phyloP scores from a whole-genome alignment of 179 eudicot species.

The Beta macrorhiza region DNA sequence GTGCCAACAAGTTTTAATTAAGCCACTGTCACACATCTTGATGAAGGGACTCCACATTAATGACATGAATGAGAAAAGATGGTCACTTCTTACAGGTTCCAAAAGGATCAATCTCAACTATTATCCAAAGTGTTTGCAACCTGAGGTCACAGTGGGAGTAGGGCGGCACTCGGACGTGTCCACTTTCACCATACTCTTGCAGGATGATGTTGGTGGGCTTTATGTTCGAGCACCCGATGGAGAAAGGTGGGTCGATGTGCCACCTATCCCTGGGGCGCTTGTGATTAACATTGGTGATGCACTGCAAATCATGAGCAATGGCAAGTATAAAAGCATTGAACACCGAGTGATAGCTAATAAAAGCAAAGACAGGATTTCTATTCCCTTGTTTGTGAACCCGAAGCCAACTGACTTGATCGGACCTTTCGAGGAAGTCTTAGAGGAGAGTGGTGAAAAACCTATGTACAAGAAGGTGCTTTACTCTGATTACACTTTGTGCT shows the following conservation, averaged over 20 bases:
- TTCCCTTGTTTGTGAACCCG: constrained; percentile 53
- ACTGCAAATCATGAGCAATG: constrained; percentile 54
- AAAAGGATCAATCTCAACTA: constrained; percentile 41
- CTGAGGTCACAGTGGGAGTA: constrained; percentile 51
- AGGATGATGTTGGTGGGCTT: constrained; percentile 49
- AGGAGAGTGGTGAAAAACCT: constrained; percentile 36
- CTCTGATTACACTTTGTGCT: constrained; percentile 32
- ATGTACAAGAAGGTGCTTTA: constrained; percentile 29
- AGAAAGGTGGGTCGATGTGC: constrained; percentile 46
- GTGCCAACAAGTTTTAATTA: constrained; percentile 35
- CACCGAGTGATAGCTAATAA: constrained; percentile 47
- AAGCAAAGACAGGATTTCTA: constrained; percentile 40
- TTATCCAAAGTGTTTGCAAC: constrained; percentile 48
- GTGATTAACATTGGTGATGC: constrained; percentile 52
- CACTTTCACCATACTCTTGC: constrained; percentile 50
- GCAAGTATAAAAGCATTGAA: constrained; percentile 53
- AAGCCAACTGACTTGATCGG: constrained; percentile 37
- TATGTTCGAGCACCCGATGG: constrained; percentile 41
- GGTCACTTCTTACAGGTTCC: constrained; percentile 40
- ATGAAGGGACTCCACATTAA: constrained; percentile 37
- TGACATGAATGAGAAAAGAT: constrained; percentile 25
- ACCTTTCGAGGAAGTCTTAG: constrained; percentile 39
- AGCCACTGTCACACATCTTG: constrained; percentile 29
- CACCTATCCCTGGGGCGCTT: constrained; percentile 41
- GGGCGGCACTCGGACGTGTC: constrained; percentile 57